Conservation (phyloP, 1,139 yeast genomes). For the Meyerozyma guilliermondii region DNA sequence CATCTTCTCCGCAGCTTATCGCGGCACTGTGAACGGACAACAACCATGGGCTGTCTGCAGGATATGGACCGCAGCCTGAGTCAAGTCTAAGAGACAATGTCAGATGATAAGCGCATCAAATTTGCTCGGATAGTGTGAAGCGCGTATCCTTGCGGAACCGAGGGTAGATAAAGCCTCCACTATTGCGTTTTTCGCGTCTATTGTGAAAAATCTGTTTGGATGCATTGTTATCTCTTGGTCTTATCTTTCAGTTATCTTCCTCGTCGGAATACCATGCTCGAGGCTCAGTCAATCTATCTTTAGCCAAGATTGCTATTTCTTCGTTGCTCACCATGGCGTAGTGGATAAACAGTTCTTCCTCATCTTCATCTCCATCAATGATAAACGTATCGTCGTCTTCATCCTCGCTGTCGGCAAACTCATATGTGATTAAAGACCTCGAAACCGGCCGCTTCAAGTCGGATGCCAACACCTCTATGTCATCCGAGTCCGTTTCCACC, state of each 20-base stretch:
- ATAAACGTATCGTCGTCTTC: slow-evolving; percentile 25
- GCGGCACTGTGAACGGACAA: not conserved
- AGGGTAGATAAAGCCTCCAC: not conserved
- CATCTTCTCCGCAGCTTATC: not conserved
- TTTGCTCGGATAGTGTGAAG: not conserved
- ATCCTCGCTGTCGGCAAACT: slow-evolving; percentile 15
- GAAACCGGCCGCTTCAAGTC: slow-evolving; percentile 5
- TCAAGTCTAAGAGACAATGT: no score
- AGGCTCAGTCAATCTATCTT: slow-evolving; percentile 10
- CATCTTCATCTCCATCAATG: slow-evolving; percentile 15
- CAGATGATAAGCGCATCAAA: not conserved
- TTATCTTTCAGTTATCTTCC: slow-evolving; percentile 4
- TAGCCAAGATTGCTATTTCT: slow-evolving; percentile 6
- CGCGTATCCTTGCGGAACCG: not conserved
- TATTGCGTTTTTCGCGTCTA: not conserved
- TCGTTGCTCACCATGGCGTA: slow-evolving; percentile 8
- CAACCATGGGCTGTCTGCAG: not conserved
- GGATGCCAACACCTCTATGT: slow-evolving; percentile 4
- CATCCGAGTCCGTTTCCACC: slow-evolving; percentile 12
- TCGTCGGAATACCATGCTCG: slow-evolving; percentile 14
- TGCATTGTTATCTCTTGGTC: not conserved
- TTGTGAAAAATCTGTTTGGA: not conserved
- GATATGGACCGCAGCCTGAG: not conserved
- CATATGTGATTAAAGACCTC: slow-evolving; percentile 8
- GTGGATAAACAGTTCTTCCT: slow-evolving; percentile 7